Evolutionary conservation across 495 filamentous ascomycete species (phyloP).

Genomic region (Margaritispora aquatica): DNA sequence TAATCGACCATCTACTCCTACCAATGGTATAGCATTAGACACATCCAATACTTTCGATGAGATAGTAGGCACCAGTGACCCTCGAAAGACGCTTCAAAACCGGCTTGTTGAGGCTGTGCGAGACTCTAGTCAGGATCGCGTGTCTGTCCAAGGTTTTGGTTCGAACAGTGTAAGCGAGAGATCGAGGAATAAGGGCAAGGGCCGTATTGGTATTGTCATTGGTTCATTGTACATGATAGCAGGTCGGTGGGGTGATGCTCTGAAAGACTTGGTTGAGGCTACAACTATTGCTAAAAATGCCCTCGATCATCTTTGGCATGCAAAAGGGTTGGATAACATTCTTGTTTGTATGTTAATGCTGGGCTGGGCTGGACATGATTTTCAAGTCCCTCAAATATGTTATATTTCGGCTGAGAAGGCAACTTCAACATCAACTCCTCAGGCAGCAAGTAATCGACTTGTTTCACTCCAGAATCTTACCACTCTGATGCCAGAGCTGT

Average conservation of each 20-base stretch:
- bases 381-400: slow-evolving; percentile 60
- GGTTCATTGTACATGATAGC: slow-evolving; percentile 83
- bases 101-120: slow-evolving; percentile 27
- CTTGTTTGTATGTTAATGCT: slow-evolving; percentile 77
- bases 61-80: slow-evolving; percentile 40
- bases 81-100: slow-evolving; percentile 30
- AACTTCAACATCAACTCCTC: slow-evolving; percentile 26
- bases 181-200: slow-evolving; percentile 75
- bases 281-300: slow-evolving; percentile 68
- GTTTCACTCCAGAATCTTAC: slow-evolving; percentile 58
- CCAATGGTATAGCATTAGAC: slow-evolving; percentile 26
- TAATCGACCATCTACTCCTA: slow-evolving; percentile 37
- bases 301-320: slow-evolving; percentile 94
- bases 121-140: slow-evolving; percentile 63
- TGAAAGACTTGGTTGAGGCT: slow-evolving; percentile 79
- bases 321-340: slow-evolving; percentile 86
- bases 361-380: slow-evolving; percentile 80
- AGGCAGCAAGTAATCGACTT: slow-evolving; percentile 39
- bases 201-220: slow-evolving; percentile 71
- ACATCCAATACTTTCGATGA: slow-evolving; percentile 71
- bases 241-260: slow-evolving; percentile 82
- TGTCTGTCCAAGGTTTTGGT: slow-evolving; percentile 80
- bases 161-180: slow-evolving; percentile 66
- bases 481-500: slow-evolving; percentile 60
- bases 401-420: slow-evolving; percentile 41